Evolutionary conservation across 176 grass and related monocot species (phyloP).

Genomic region (Aegilops tauschii): DNA sequence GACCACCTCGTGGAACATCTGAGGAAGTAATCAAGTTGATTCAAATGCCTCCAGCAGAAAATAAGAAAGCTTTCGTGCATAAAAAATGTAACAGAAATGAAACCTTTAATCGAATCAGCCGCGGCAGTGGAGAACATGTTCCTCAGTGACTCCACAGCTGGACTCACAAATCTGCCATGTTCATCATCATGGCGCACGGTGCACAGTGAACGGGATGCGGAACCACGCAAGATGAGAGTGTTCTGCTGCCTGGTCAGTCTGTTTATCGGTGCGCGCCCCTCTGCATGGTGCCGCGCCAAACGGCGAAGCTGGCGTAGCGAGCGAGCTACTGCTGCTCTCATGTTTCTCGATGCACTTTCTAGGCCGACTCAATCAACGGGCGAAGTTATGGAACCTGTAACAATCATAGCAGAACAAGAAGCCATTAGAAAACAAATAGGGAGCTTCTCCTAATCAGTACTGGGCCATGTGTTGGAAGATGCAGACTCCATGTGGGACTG

Average conservation of each 20-base stretch:
- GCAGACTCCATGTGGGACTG: slow-evolving; percentile 11
- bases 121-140: slow-evolving; percentile 41
- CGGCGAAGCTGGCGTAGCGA: slow-evolving; percentile 48
- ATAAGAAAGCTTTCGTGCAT: background rate
- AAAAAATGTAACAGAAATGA: background rate
- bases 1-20: slow-evolving; percentile 55
- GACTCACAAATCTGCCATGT: slow-evolving; percentile 37
- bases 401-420: slow-evolving; percentile 6
- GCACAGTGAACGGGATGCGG: slow-evolving; percentile 19
- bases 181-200: slow-evolving; percentile 18
- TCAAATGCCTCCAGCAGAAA: slow-evolving; percentile 1
- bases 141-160: slow-evolving; percentile 31
- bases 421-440: background rate
- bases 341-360: slow-evolving; percentile 33
- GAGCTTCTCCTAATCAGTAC: background rate
- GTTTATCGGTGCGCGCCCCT: slow-evolving; percentile 15
- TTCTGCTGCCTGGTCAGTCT: slow-evolving; percentile 40
- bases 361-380: slow-evolving; percentile 12
- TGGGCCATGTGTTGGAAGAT: background rate
- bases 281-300: slow-evolving; percentile 19
- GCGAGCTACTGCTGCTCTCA: slow-evolving; percentile 54
- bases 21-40: background rate
- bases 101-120: slow-evolving; percentile 51
- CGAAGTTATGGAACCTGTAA: slow-evolving; percentile 21
- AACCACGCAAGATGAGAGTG: slow-evolving; percentile 25